phyloP scores from a whole-genome alignment of 352 stramenopile genomes.

The Peronospora belbahrii region DNA sequence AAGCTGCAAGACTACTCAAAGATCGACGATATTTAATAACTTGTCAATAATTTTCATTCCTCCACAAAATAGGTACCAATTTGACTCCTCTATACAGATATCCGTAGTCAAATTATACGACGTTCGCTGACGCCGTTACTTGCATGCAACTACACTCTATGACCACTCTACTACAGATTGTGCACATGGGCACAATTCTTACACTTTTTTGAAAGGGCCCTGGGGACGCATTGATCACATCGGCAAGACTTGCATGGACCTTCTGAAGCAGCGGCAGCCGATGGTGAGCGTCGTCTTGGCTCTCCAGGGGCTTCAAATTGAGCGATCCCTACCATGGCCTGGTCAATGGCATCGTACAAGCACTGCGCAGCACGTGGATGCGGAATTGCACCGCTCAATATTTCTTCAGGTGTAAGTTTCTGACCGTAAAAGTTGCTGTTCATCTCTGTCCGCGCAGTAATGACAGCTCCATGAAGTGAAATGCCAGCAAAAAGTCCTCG shows the following conservation, averaged over 20 bases:
- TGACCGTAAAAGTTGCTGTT: constrained; percentile 94
- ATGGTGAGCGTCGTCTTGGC: constrained; percentile 3
- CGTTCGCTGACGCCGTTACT: background rate
- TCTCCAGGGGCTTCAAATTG: constrained; percentile 39
- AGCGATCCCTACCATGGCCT: constrained; percentile 62
- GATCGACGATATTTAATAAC: too few species aligned
- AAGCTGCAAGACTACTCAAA: too few species aligned
- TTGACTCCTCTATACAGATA: too few species aligned
- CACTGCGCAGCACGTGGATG: constrained; percentile 58
- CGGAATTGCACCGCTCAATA: constrained; percentile 51
- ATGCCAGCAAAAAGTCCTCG: constrained; percentile 91
- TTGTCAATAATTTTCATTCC: too few species aligned
- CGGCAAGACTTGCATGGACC: constrained; percentile 41
- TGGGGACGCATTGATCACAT: constrained; percentile 50
- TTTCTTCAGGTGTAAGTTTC: constrained; percentile 67
- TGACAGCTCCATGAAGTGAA: constrained; percentile 89
- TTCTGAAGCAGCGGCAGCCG: constrained; percentile 13
- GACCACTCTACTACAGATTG: constrained; percentile 14
- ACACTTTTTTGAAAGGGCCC: constrained; percentile 73
- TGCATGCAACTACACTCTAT: background rate
- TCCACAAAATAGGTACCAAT: too few species aligned
- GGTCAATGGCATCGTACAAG: constrained; percentile 69
- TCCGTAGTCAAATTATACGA: too few species aligned
- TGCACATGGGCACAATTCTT: constrained; percentile 61
- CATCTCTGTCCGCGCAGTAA: constrained; percentile 85